Base-by-base conservation (phyloP, 2,329 filamentous ascomycete genomes). In the Sordariomycetes sp. region DNA sequence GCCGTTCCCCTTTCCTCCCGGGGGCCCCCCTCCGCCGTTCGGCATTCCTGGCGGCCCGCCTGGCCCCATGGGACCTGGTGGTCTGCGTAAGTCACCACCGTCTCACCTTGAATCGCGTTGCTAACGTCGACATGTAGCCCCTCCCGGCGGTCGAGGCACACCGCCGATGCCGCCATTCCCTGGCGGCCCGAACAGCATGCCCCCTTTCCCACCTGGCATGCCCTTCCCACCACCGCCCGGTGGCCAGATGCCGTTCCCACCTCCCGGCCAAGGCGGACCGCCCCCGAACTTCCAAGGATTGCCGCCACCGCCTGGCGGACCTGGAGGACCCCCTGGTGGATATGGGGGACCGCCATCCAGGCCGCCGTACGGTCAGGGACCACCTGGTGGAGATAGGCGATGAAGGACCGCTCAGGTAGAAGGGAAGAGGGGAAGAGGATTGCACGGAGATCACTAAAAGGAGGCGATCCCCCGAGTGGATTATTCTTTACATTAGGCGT, bases 1-100 rank as follows among this genome's bases (percentile, higher is more conserved):
- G 44, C 59, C 75, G 21, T 82, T 79, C 51, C 68, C 63, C 39
- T 80, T 86, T 53, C 77, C 79, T 29, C 75, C 75, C 41, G 65
- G 61, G 51, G 63, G 68, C 38, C 57, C 62, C 24, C 75, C 75
- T 37, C 77, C 75, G 29, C 75, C 74, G 18, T 80, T 79, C 47
- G 65, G 64, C 33, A 61, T 70, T 56, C 64, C 60, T 20, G 59
- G 58, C 26, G 58, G 49, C 5, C 58, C 58, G 21, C 59, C 63
- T 44, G 55, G 56, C 20, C 49, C 51, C 29, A 57, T 63, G 21
- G 58, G 59, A 33, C 65, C 57, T 26, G 59, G 58, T 17, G 44
- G 66, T 24, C 63, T 73, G 53, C 74, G 74, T 78, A 73, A 49
- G 72, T 68, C 9, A 23, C 19, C 26, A 18, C 62, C 72, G 51